Conservation (phyloP, 768 basidiomycete species). For the Rhizopogon rudus region DNA sequence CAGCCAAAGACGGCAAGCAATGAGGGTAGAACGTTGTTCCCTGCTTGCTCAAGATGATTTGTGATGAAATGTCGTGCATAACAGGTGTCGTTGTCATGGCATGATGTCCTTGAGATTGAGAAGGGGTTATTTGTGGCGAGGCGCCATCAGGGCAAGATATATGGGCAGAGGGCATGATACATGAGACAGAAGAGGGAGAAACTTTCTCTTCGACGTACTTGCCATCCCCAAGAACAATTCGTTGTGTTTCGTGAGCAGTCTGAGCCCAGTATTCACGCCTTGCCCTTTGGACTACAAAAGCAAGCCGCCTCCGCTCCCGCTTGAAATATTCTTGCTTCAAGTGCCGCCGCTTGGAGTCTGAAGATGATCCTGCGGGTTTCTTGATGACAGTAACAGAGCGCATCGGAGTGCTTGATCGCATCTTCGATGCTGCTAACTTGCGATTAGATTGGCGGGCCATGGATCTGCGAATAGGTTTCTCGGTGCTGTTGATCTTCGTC, state of each 20-base stretch:
- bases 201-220: slow-evolving; percentile 30
- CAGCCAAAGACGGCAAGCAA: slow-evolving; percentile 29
- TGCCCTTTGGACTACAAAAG: slow-evolving; percentile 18
- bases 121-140: not conserved
- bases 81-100: slow-evolving; percentile 2
- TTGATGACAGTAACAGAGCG: slow-evolving; percentile 19
- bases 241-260: slow-evolving; percentile 31
- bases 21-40: slow-evolving; percentile 37
- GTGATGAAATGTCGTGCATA: slow-evolving; percentile 30
- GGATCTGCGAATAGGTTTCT: not conserved
- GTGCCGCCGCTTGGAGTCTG: slow-evolving; percentile 15
- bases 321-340: slow-evolving; percentile 16
- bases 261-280: slow-evolving; percentile 27
- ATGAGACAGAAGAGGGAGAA: slow-evolving; percentile 4
- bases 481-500: slow-evolving; percentile 5
- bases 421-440: slow-evolving; percentile 22
- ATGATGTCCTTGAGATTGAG: slow-evolving; percentile 2
- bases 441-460: slow-evolving; percentile 19
- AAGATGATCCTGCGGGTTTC: slow-evolving; percentile 14
- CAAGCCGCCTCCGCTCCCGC: slow-evolving; percentile 13
- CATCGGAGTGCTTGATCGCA: slow-evolving; percentile 18
- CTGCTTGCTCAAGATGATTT: slow-evolving; percentile 31
- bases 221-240: slow-evolving; percentile 35
- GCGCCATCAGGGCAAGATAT: not conserved
- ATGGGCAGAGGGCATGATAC: slow-evolving; percentile 3